Conservation (phyloP, 768 basidiomycete species). For the Leccinellum rugosiceps region DNA sequence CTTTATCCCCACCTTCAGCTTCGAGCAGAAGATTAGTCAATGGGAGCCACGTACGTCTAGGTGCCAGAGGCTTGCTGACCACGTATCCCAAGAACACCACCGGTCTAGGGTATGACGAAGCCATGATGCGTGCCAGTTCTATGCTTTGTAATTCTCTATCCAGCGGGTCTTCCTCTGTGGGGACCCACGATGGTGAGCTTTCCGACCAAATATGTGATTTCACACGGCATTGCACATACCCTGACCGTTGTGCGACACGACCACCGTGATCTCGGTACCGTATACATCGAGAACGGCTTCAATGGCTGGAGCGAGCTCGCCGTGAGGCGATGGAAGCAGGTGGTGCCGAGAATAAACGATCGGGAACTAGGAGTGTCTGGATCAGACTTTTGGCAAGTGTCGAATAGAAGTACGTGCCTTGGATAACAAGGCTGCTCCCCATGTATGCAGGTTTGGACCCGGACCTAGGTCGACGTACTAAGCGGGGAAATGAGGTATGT, state of each 20-base stretch:
- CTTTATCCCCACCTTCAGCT: constrained; percentile 34
- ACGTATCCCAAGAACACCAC: constrained; percentile 82
- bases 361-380: constrained; percentile 55
- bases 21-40: background rate
- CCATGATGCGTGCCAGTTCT: constrained; percentile 79
- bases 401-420: constrained; percentile 44
- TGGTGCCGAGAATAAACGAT: constrained; percentile 86
- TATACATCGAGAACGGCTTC: constrained; percentile 80
- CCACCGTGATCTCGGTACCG: constrained; percentile 72
- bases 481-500: background rate
- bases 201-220: background rate
- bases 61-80: constrained; percentile 63
- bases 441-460: constrained; percentile 84
- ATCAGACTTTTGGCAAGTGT: background rate
- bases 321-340: constrained; percentile 79
- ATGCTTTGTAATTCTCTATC: constrained; percentile 84
- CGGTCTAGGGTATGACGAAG: constrained; percentile 62
- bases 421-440: constrained; percentile 81
- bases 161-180: constrained; percentile 78
- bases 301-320: constrained; percentile 88
- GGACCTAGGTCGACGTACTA: constrained; percentile 89
- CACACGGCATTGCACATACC: constrained; percentile 41
- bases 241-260: constrained; percentile 93
- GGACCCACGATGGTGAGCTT: background rate
- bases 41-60: constrained; percentile 49